Conservation (phyloP, 1,284 basidiomycete genomes). For the Cutaneotrichosporon dermatis region DNA sequence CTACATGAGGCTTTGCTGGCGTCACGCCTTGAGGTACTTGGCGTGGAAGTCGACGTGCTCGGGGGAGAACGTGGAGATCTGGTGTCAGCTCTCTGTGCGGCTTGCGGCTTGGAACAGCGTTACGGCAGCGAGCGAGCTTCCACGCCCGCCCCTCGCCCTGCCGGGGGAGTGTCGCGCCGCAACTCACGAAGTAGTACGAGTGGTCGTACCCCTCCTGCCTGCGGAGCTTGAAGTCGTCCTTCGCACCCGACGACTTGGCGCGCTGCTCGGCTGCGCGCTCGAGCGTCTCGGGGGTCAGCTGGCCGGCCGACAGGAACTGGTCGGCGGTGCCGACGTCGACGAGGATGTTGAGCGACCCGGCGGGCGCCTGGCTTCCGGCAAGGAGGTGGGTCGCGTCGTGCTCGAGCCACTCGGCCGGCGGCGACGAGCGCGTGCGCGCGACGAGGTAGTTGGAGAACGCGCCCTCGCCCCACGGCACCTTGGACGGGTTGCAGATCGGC, state of each 20-base stretch:
- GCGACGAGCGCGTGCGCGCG: slow-evolving; percentile 39
- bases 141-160: no score
- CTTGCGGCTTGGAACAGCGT: no score
- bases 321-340: slow-evolving; percentile 84
- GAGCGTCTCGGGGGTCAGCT: slow-evolving; percentile 87
- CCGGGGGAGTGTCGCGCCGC: no score
- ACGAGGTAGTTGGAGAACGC: slow-evolving; percentile 84
- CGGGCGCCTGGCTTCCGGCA: slow-evolving; percentile 52
- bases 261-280: slow-evolving; percentile 54
- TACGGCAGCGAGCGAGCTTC: no score
- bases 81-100: slow-evolving; percentile 5
- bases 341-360: slow-evolving; percentile 66
- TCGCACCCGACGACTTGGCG: slow-evolving; percentile 56
- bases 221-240: slow-evolving; percentile 72
- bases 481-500: slow-evolving; percentile 83
- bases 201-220: slow-evolving; percentile 90
- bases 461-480: slow-evolving; percentile 86
- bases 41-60: slow-evolving; percentile 54
- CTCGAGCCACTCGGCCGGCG: slow-evolving; percentile 50
- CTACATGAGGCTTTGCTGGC: background rate
- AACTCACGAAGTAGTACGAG: slow-evolving; percentile 78
- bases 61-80: slow-evolving; percentile 67
- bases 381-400: slow-evolving; percentile 89
- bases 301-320: slow-evolving; percentile 77
- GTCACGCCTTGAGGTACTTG: slow-evolving; percentile 45